Conservation (phyloP, 2,329 filamentous ascomycete genomes). For the Juglanconis oblonga region DNA sequence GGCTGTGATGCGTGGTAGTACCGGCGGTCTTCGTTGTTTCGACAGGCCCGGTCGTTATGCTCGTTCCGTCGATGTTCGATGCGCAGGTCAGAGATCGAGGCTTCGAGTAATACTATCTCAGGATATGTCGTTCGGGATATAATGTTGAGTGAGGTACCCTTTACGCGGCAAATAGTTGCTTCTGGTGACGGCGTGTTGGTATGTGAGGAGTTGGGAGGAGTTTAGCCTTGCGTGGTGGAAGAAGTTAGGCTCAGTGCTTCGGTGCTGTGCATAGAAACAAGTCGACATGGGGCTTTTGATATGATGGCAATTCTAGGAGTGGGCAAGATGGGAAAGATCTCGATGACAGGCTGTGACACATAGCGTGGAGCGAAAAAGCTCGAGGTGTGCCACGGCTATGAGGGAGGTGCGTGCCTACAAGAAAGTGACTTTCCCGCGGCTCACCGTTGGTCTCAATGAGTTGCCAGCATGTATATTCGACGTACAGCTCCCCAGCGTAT, state of each 20-base stretch:
- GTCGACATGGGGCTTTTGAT: conserved; percentile 9
- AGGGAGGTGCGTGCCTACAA: conserved; percentile 7
- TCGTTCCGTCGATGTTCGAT: neutral
- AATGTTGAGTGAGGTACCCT: neutral
- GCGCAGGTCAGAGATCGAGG: neutral
- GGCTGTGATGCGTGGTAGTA: neutral
- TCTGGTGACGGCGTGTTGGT: neutral
- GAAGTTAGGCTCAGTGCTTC: conserved; percentile 3
- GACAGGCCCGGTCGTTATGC: conserved; percentile 1
- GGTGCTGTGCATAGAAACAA: conserved; percentile 2
- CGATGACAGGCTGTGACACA: conserved; percentile 17
- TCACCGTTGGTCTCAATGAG: neutral
- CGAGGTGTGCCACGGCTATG: conserved; percentile 9
- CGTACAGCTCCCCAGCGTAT: neutral
- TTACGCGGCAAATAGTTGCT: neutral
- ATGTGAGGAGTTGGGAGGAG: neutral
- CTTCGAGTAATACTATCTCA: neutral
- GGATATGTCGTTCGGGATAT: neutral
- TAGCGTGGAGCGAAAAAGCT: conserved; percentile 10
- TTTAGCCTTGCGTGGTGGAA: neutral
- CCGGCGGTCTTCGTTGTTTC: neutral
- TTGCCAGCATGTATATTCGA: neutral
- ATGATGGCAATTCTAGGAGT: conserved; percentile 13
- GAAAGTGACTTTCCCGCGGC: conserved; percentile 8
- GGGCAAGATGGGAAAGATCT: conserved; percentile 15